phyloP scores from a whole-genome alignment of 331 rosid genomes.

The Spiraea crenata region DNA sequence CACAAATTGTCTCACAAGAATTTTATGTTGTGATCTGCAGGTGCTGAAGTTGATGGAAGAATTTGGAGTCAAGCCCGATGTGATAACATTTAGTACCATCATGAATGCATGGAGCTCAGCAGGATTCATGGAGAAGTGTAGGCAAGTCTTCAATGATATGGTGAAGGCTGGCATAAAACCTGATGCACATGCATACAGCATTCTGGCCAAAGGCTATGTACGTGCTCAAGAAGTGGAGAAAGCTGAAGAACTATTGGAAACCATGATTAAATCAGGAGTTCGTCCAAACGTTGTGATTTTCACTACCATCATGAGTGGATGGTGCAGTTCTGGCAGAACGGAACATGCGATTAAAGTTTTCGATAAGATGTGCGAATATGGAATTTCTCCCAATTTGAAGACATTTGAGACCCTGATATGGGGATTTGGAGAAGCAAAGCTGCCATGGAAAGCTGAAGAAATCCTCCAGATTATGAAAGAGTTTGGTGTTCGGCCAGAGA shows the following conservation, averaged over 20 bases:
- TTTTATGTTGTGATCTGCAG: conserved; percentile 38
- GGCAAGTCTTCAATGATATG: conserved; percentile 56
- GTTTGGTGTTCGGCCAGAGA: conserved; percentile 49
- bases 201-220: conserved; percentile 72
- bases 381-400: conserved; percentile 63
- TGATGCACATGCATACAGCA: conserved; percentile 63
- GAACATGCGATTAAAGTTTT: conserved; percentile 54
- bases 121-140: conserved; percentile 61
- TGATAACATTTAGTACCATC: conserved; percentile 63
- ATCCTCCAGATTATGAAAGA: conserved; percentile 57
- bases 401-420: conserved; percentile 70
- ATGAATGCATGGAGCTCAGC: conserved; percentile 88
- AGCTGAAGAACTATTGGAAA: conserved; percentile 55
- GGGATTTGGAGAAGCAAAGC: conserved; percentile 62
- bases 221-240: conserved; percentile 64
- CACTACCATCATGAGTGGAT: conserved; percentile 68
- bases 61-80: conserved; percentile 59
- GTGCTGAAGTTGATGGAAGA: conserved; percentile 65
- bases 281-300: conserved; percentile 61
- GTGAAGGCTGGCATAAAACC: conserved; percentile 69
- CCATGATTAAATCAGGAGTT: conserved; percentile 43
- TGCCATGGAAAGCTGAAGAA: conserved; percentile 69
- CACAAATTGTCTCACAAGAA: not conserved
- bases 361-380: conserved; percentile 51
- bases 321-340: conserved; percentile 70